Conservation (phyloP, 2,329 filamentous ascomycete genomes). For the Fusarium pseudoanthophilum region DNA sequence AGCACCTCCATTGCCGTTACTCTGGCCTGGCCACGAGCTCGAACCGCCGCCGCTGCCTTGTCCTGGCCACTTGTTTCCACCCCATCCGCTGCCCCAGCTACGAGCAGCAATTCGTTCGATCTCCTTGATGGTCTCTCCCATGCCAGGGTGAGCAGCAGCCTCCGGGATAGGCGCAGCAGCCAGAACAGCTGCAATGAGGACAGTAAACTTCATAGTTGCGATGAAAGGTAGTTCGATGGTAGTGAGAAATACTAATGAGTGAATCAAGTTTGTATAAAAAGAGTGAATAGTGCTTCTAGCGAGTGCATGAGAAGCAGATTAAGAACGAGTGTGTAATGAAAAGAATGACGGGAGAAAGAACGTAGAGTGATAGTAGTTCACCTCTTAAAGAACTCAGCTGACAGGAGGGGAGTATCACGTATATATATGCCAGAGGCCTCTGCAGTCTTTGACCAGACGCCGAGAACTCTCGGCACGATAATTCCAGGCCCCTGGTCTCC, state of each 20-base stretch:
- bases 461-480: conserved; percentile 32
- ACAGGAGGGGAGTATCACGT: neutral
- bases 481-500: conserved; percentile 26
- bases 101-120: conserved; percentile 35
- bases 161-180: conserved; percentile 33
- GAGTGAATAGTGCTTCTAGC: conserved; percentile 5
- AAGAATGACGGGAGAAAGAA: conserved; percentile 17
- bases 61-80: conserved; percentile 12
- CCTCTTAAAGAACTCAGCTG: neutral
- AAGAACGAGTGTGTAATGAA: conserved; percentile 1
- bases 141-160: conserved; percentile 34
- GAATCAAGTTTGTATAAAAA: neutral
- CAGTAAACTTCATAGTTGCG: conserved; percentile 43
- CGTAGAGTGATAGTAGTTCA: conserved; percentile 4
- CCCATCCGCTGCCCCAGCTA: conserved; percentile 23
- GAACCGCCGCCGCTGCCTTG: neutral
- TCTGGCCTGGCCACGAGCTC: neutral
- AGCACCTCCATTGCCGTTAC: neutral
- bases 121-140: conserved; percentile 39
- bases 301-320: conserved; percentile 14
- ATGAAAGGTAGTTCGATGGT: neutral
- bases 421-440: conserved; percentile 12
- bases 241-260: neutral
- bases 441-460: neutral
- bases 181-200: conserved; percentile 37